Evolutionary conservation across 148 eudicot species (phyloP), one percentile per base, ranked within the genome.

Genomic region (Linanthus parryae): DNA sequence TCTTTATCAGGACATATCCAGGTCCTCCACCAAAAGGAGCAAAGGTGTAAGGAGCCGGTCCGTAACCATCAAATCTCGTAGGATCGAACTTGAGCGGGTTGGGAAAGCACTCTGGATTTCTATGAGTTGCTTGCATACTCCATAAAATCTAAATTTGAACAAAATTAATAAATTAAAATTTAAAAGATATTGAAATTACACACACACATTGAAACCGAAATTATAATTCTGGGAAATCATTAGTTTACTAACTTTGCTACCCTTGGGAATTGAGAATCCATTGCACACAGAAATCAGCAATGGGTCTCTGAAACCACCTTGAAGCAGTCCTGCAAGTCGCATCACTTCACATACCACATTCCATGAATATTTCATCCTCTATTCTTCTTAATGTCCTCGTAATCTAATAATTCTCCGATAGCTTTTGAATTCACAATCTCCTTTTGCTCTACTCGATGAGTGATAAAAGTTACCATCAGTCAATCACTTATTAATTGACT

Each of bases 351-450:
- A 68, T 0, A 72, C 77, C 8, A 73, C 77, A 17, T 73, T 73
- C 77, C 77, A 73, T 30, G 77, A 73, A 10, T 73, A 73, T 39
- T 68, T 73, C 78, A 73, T 73, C 33, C n/a, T n/a, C n/a, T n/a
- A n/a, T n/a, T n/a, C n/a, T 63, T 67, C 13, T 68, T 56, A 4
- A 73, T 19, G 50, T 73, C 78, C 1, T 68, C 70, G 73, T 73
- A 73, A 23, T 59, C 56, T 24, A 73, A 41, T 24, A 67, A 17
- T 28, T 73, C 73, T 3, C 78, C 78, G 10, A 54, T 30, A 11
- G 28, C 52, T 40, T 73, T 73, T 12, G 68, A 58, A 8, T 63
- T 63, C 0, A 52, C 73, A 35, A 73, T 68, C n/a, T 63, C 70
- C 70, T 68, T 68, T 68, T 68, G 78, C 25, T 73, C 73, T 73